phyloP scores from a whole-genome alignment of 1,139 yeast species.

The Blastobotrys indianensis region DNA sequence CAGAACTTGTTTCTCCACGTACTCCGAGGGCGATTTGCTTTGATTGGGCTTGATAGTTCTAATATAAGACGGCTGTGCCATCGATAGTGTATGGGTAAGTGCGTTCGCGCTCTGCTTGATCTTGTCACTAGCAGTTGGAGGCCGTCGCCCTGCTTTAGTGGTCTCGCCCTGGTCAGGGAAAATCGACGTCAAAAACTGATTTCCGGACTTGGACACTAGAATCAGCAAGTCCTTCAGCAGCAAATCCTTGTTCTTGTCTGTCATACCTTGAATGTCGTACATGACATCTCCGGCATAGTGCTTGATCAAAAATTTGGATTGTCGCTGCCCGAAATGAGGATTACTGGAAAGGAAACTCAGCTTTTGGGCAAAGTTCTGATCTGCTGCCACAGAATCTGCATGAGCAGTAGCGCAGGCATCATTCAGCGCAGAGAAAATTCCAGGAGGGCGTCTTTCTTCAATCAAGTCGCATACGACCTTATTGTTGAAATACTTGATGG shows the following conservation, averaged over 20 bases:
- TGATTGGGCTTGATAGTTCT: slow-evolving; percentile 98
- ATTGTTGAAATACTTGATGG: slow-evolving; percentile 93
- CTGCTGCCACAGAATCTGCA: slow-evolving; percentile 96
- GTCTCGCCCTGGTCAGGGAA: slow-evolving; percentile 78
- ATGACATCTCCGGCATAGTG: slow-evolving; percentile 99
- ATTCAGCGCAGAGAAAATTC: slow-evolving; percentile 91
- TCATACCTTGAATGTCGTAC: slow-evolving; percentile 84
- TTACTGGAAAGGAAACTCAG: slow-evolving; percentile 76
- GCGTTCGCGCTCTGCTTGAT: slow-evolving; percentile 89
- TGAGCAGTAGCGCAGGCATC: slow-evolving; percentile 98
- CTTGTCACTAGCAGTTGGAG: slow-evolving; percentile 97
- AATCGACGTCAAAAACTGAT: slow-evolving; percentile 56
- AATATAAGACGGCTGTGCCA: slow-evolving; percentile 89
- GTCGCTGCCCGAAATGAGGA: slow-evolving; percentile 85
- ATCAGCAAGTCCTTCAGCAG: slow-evolving; percentile 84
- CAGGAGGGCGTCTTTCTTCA: slow-evolving; percentile 93
- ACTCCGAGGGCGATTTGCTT: slow-evolving; percentile 84
- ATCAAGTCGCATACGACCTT: slow-evolving; percentile 95
- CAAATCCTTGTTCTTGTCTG: slow-evolving; percentile 96
- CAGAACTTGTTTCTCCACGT: slow-evolving; percentile 80
- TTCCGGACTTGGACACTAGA: slow-evolving; percentile 64
- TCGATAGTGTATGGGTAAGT: slow-evolving; percentile 81
- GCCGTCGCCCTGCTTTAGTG: slow-evolving; percentile 54
- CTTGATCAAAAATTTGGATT: slow-evolving; percentile 80
- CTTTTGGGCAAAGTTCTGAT: slow-evolving; percentile 92